Base-by-base conservation (phyloP, 495 filamentous ascomycete species). In the Aspergillus mulundensis region DNA sequence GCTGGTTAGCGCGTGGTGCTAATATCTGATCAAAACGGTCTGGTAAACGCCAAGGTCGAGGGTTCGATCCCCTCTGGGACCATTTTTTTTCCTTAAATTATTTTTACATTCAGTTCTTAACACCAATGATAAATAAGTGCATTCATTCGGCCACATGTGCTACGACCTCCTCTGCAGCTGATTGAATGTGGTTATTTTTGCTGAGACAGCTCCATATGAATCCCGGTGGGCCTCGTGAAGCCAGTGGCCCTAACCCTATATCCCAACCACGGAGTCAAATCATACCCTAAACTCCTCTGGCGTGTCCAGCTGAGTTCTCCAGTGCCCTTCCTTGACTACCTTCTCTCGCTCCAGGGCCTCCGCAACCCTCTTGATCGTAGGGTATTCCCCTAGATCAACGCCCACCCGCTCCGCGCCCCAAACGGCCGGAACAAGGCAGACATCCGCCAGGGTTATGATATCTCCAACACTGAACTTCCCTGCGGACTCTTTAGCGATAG, bases 381-480 rank as follows among this genome's bases (percentile, higher is more conserved):
- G 74, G 43, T 71, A 78, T 36, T 18, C 50, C 15, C 42, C 53
- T 53, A 81, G 38, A 64, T 81, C 71, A 18, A 83, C 72, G 8
- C 74, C 77, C 10, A 68, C 74, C 39, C 77, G 57, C 67, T 78
- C 61, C 15, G 80, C 79, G 1, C 71, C 74, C 74, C 76, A 80
- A 19, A 75, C 74, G 25, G 77, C 77, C 24, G 78, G 79, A 42
- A 78, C 62, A 44, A 83, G 62, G 50, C 70, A 74, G n/a, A 81
- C 66, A 72, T 83, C 81, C 41, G 81, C 81, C 50, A 81, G 46
- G 0, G 72, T 77, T 10, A 82, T 66, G 43, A 59, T 42, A 67
- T 83, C 79, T 0, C 79, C 80, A 25, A 81, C 74, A 41, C 73
- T 78, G 55, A 76, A 82, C 43, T 43, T 54, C 19, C 79, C 77